Base-by-base conservation (phyloP, 163 green algal species). In the Volvox carteri region DNA sequence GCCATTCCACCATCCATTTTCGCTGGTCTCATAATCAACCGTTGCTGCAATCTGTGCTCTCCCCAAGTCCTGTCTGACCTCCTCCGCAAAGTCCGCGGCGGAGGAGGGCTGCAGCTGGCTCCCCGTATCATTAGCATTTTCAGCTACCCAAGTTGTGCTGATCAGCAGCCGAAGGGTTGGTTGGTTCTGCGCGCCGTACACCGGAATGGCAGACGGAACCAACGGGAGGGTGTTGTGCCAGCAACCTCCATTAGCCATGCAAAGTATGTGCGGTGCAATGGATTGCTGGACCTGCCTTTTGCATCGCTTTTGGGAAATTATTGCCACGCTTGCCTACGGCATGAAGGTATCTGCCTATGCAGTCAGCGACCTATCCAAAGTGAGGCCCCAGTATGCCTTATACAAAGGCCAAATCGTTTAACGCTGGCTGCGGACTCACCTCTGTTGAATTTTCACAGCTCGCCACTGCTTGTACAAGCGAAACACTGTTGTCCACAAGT, bases 131-230 rank as follows among this genome's bases (percentile, higher is more conserved):
- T 23, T 35, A n/a, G 73, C 35, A 44, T 12, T 81, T 39, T 25
- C 44, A 12, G 73, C 2, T 18, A 28, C 73, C 73, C 73, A 81
- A 23, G 73, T 65, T 46, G 30, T 50, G 50, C 75, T 70, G 33
- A 68, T 33, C 33, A 84, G 50, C 12, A 84, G 75, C 41, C 75
- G 75, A 23, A 84, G 48, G 25, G 73, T 18, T 54, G 23, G 5
- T 58, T 78, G 39, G 70, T 56, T 56, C 70, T 78, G 42, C 70
- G 19, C 39, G 62, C 11, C 60, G 58, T 68, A 30, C 58, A 72
- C 28, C 54, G 60, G 11, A 19, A 28, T 72, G 60, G 60, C 60
- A 37, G 60, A 33, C n/a, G 37, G 60, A 7, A 28, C 60, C 48
- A 58, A 14, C n/a, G n/a, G n/a, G n/a, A n/a, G n/a, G n/a, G n/a